Conservation (phyloP, 139 green algal species). For the Chlorella sp. region DNA sequence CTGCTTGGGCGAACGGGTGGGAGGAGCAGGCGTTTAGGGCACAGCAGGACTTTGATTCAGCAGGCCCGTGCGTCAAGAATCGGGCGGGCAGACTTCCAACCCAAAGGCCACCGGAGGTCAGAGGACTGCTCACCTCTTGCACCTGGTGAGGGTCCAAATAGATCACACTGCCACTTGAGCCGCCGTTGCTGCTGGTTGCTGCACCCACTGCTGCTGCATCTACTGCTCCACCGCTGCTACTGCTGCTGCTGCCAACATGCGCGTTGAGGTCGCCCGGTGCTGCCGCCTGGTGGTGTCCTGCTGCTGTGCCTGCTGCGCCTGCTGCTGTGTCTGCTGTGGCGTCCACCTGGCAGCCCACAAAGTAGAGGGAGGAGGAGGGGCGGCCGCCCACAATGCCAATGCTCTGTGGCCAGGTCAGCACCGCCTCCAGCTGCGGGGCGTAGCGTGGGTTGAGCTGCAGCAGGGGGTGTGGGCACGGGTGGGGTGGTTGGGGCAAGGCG, state of each 20-base stretch:
- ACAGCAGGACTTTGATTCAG: too few species aligned
- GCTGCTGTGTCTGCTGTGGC: not conserved
- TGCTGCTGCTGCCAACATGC: not conserved
- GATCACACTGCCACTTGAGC: conserved; percentile 15
- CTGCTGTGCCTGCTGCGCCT: not conserved
- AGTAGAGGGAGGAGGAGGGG: conserved; percentile 85
- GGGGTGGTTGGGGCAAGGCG: not conserved
- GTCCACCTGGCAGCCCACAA: conserved; percentile 79
- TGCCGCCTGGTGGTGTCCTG: not conserved
- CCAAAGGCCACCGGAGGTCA: not conserved
- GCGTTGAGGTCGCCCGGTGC: not conserved
- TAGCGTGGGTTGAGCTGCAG: conserved; percentile 85
- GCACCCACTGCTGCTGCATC: not conserved
- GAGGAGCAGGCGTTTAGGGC: too few species aligned
- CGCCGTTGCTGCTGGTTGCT: not conserved
- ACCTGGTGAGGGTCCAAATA: conserved; percentile 60
- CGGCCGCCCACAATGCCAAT: conserved; percentile 92
- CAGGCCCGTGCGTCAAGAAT: too few species aligned
- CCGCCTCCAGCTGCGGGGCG: conserved; percentile 75
- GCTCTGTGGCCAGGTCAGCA: conserved; percentile 83
- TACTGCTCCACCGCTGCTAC: not conserved
- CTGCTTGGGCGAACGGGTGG: too few species aligned
- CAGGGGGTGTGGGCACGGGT: not conserved
- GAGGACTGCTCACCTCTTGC: conserved; percentile 30
- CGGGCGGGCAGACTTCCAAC: too few species aligned